Evolutionary conservation across 345 rosid species (phyloP).

Genomic region (Eucalyptus polyanthemos): DNA sequence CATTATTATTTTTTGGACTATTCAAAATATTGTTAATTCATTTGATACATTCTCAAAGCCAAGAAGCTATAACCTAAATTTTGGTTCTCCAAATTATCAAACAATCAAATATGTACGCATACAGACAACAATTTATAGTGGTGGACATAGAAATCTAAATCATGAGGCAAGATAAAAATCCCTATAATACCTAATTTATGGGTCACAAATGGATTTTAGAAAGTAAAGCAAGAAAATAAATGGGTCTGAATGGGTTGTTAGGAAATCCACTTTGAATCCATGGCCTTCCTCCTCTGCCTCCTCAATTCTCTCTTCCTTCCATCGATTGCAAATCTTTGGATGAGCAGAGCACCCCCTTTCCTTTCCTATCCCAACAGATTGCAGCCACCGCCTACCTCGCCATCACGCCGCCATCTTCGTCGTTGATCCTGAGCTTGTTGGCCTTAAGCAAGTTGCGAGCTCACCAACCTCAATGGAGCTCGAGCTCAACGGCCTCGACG

Average conservation of each 20-base stretch:
- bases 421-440: accelerated
- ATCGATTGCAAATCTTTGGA: no score
- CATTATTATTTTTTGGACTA: no score
- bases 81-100: not conserved
- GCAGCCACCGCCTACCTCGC: accelerated
- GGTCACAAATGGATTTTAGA: no score
- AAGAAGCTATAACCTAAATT: no score
- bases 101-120: not conserved
- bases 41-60: no score
- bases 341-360: no score
- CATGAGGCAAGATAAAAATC: not conserved
- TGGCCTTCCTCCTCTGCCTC: no score
- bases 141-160: not conserved
- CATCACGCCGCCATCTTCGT: accelerated
- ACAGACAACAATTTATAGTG: not conserved
- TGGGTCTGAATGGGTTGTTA: no score
- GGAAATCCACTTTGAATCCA: no score
- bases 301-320: no score
- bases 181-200: not conserved
- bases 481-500: accelerated
- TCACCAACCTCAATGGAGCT: accelerated
- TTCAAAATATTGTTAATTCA: no score
- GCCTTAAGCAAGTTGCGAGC: accelerated
- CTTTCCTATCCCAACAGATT: accelerated
- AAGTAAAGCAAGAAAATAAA: no score